These are phyloP conservation scores for Jackrogersella minutella DNA, from an alignment of 495 filamentous ascomycete species.

Conservation along the genomic window DNA sequence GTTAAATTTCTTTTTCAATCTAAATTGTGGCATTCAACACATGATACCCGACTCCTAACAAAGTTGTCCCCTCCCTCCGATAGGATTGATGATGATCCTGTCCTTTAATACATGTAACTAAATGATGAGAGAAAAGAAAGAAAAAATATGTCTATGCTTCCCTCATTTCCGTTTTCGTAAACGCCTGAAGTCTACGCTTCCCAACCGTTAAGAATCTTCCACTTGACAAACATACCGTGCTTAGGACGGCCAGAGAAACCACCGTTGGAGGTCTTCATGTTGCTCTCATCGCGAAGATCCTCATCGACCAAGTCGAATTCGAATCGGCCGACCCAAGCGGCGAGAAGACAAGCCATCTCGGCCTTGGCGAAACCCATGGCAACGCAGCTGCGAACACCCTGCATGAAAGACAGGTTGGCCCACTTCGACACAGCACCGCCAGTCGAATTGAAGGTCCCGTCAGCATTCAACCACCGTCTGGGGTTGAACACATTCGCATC, in stretches of 20 bases:
- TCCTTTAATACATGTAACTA: conserved; percentile 1
- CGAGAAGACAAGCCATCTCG: conserved; percentile 73
- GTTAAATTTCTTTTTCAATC: conserved; percentile 7
- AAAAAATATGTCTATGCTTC: background rate
- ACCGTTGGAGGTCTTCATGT: conserved; percentile 16
- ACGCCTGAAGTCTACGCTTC: background rate
- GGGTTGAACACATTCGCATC: conserved; percentile 41
- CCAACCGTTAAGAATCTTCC: conserved; percentile 11
- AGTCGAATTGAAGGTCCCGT: conserved; percentile 31
- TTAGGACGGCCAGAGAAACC: conserved; percentile 10
- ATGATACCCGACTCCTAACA: background rate
- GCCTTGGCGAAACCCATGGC: conserved; percentile 69
- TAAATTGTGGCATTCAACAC: conserved; percentile 8
- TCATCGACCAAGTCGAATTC: conserved; percentile 57
- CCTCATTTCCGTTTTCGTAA: background rate
- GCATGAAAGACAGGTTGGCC: conserved; percentile 55
- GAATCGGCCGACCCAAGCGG: conserved; percentile 68
- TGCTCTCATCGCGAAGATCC: conserved; percentile 11
- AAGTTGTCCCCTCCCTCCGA: too few relatives aligned
- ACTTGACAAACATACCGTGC: conserved; percentile 17
- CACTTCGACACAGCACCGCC: conserved; percentile 51
- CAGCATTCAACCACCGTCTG: conserved; percentile 37
- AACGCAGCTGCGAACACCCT: conserved; percentile 57
- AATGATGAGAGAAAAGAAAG: background rate
- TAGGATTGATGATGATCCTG: too few relatives aligned